Evolutionary conservation across 202 grass and related monocot species (phyloP).

Genomic region (Setaria viridis): DNA sequence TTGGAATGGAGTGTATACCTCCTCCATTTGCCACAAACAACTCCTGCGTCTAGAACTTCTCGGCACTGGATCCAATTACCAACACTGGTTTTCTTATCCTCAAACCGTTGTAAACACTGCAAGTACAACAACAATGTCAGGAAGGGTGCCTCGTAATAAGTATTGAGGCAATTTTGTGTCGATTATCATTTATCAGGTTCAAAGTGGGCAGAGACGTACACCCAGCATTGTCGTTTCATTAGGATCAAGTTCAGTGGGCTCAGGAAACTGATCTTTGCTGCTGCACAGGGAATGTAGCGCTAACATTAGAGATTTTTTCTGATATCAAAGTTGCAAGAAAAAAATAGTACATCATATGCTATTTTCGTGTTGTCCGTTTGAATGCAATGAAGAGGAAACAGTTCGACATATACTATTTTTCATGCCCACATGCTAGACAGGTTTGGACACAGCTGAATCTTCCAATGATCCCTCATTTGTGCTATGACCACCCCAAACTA

Average conservation of each 20-base stretch:
- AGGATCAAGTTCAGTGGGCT: constrained; percentile 60
- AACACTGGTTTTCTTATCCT: constrained; percentile 43
- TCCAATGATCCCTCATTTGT: too few species aligned
- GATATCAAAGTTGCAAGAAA: constrained; percentile 32
- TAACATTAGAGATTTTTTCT: constrained; percentile 41
- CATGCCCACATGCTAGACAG: too few species aligned
- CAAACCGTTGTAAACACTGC: constrained; percentile 26
- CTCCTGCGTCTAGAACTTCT: constrained; percentile 55
- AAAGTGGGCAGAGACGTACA: constrained; percentile 53
- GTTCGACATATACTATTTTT: too few species aligned
- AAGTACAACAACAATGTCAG: constrained; percentile 47
- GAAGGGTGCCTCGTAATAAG: constrained; percentile 32
- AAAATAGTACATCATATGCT: neutral
- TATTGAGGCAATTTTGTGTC: constrained; percentile 33
- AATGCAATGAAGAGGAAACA: too few species aligned
- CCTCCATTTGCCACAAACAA: constrained; percentile 80
- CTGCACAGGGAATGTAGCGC: constrained; percentile 53
- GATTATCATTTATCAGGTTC: constrained; percentile 28
- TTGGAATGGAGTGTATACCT: constrained; percentile 51
- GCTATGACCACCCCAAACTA: too few species aligned
- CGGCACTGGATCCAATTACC: constrained; percentile 85
- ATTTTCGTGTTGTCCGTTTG: too few species aligned
- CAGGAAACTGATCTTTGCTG: constrained; percentile 49
- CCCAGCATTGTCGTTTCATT: constrained; percentile 33
- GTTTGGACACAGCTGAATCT: too few species aligned